Evolutionary conservation across 176 grass and related monocot genomes (phyloP), one percentile per base, ranked within the genome.

Genomic region (Thalia dealbata): DNA sequence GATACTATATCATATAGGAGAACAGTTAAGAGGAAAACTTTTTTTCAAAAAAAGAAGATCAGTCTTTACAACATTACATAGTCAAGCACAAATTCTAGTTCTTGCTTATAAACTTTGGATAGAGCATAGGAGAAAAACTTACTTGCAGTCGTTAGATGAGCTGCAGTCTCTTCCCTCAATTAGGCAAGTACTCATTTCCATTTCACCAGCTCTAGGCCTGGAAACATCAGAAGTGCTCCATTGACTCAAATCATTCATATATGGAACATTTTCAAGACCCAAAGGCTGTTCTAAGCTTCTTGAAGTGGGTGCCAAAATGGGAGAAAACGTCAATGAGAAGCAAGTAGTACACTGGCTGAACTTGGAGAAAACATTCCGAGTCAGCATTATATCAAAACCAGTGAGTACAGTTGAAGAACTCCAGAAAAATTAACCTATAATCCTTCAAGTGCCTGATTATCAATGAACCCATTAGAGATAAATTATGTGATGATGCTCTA

Each of bases 241-340:
- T 26, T 84, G 87, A 76, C 61, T 86, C 78, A 91, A 78, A 45
- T 26, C n/a, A 67, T 85, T 92, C 78, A 90, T 82, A 79, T 87
- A 92, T 12, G 93, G 89, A 4, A 86, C 81, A 82, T 82, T 82
- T 52, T 91, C 85, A 3, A 97, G 76, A 73, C 82, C 86, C 55
- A 88, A 78, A 3, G 89, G 87, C 66, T 97, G 84, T 76, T 92
- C 85, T 3, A 97, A 84, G 83, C 89, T 97, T 67, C 66, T 90
- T 21, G 52, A 46, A 82, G 44, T 73, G 22, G 29, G 50, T 73
- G 12, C 46, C 64, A 44, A 75, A 75, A 70, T 38, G 52, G 66
- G n/a, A 52, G 73, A 6, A 73, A 62, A 81, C 63, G 60, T 10
- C 14, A 41, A 45, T 18, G 55, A 44, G 29, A 61, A 45, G 52